Conservation (phyloP, 768 basidiomycete species). For the Amanita rubescens region DNA sequence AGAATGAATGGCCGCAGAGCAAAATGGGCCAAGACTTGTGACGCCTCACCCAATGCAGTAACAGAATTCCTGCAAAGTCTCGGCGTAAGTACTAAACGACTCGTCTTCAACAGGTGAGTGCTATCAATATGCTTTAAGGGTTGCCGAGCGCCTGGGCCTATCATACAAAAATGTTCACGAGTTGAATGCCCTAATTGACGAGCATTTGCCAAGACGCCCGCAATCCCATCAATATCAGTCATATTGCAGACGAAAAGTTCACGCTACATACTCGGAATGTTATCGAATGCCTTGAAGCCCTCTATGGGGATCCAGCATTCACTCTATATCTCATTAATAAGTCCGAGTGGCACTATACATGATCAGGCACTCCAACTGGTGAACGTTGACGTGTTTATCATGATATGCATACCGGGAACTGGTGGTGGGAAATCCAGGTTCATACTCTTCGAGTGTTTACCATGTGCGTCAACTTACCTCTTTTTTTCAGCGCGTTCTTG, state of each 20-base stretch:
- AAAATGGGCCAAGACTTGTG: not conserved
- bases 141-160: constrained; percentile 18
- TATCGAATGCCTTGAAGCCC: constrained; percentile 22
- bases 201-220: constrained; percentile 18
- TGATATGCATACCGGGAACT: constrained; percentile 41
- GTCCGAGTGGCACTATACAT: constrained; percentile 25
- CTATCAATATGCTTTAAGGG: constrained; percentile 6
- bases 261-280: constrained; percentile 24
- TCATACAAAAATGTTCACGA: constrained; percentile 24
- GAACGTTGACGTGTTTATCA: constrained; percentile 5
- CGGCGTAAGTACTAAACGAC: not conserved
- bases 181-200: constrained; percentile 28
- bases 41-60: not conserved
- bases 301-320: constrained; percentile 25
- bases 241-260: constrained; percentile 13
- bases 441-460: too few relatives aligned
- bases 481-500: constrained; percentile 15
- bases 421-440: constrained; percentile 49
- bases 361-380: constrained; percentile 9
- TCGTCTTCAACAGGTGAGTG: too few relatives aligned
- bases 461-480: constrained; percentile 5
- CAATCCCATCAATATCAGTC: constrained; percentile 17
- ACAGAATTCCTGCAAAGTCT: not conserved
- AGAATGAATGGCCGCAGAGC: too few relatives aligned
- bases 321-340: constrained; percentile 16